Conservation (phyloP, 345 rosid genomes). For the Pugionium cornutum region DNA sequence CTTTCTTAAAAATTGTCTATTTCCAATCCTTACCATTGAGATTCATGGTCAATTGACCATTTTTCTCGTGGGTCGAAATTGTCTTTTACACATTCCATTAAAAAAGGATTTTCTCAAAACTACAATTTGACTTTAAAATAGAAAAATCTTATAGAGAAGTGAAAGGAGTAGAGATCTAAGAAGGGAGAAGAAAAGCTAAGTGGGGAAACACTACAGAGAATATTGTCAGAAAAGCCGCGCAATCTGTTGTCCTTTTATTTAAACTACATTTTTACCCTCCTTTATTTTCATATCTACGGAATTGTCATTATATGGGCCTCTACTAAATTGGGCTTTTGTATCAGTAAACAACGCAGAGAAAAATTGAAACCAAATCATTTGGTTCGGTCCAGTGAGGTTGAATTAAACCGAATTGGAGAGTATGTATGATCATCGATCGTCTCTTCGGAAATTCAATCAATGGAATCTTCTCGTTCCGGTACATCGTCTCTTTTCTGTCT, state of each 20-base stretch:
- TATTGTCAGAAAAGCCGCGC: slow-evolving; percentile 65
- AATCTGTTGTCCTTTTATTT: slow-evolving; percentile 26
- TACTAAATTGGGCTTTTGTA: not conserved
- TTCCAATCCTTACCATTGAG: slow-evolving; percentile 7
- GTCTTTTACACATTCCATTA: not conserved
- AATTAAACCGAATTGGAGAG: too few species aligned
- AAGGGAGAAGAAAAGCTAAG: not conserved
- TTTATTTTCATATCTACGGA: not conserved
- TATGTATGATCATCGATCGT: too few species aligned
- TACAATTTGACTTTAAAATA: not conserved
- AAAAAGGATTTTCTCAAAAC: not conserved
- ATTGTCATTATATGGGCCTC: slow-evolving; percentile 17
- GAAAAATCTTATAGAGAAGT: not conserved
- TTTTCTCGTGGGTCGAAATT: slow-evolving; percentile 12
- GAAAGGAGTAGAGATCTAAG: not conserved
- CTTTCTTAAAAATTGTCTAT: slow-evolving; percentile 22
- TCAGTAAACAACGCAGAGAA: too few species aligned
- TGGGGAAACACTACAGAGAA: slow-evolving; percentile 46
- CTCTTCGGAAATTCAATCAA: not conserved
- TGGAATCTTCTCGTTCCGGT: not conserved
- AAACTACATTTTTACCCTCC: slow-evolving; percentile 28
- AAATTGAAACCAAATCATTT: too few species aligned
- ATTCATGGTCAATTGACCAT: slow-evolving; percentile 26
- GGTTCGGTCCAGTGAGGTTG: too few species aligned
- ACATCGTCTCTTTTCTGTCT: not conserved